Base-by-base conservation (phyloP, 805 yeast genomes). In the Ogataea allantospora region DNA sequence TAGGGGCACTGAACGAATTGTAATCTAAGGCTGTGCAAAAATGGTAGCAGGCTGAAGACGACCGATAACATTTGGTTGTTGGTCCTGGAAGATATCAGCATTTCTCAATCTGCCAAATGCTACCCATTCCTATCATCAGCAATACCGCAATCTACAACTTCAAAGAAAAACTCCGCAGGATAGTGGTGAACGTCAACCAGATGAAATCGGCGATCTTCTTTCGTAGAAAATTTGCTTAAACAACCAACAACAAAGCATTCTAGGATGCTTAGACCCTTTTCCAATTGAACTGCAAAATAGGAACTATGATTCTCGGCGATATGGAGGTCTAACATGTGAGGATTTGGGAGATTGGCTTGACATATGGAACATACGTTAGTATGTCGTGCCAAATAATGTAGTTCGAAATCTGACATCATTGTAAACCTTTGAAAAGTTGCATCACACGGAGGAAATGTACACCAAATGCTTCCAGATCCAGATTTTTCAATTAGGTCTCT, bases 301-400 rank as follows among this genome's bases (percentile, higher is more conserved):
- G 80, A 75, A 50, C 75, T 71, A 47, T 78, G 83, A 39, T 61
- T 58, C 45, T 78, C 83, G 17, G 65, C 62, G 1, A 77, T 64
- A 46, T 78, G 84, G 11, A 77, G 47, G 4, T 66, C 63, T 14
- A 78, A 55, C 6, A 70, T 46, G 26, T 42, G 50, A 8, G 63
- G 59, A n/a, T 65, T 61, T 0, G 80, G 79, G 40, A 77, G 71
- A 42, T 53, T 58, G 27, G 50, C 57, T 7, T 48, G 43, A 45
- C 79, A 73, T 24, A 54, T 58, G 0, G 45, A 34, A 42, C 78
- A 72, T 2, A 55, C 45, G 44, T 63, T 47, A 4, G 57, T 46
- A 35, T 61, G 65, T 4, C 24, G 19, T 1, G 44, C 18, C 5
- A 50, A 30, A 45, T 57, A 54, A 52, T 70, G 57, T 4, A 35